These are phyloP conservation scores for Pythium pyrilobum DNA, from an alignment of 352 stramenopile species.

Conservation along the genomic window DNA sequence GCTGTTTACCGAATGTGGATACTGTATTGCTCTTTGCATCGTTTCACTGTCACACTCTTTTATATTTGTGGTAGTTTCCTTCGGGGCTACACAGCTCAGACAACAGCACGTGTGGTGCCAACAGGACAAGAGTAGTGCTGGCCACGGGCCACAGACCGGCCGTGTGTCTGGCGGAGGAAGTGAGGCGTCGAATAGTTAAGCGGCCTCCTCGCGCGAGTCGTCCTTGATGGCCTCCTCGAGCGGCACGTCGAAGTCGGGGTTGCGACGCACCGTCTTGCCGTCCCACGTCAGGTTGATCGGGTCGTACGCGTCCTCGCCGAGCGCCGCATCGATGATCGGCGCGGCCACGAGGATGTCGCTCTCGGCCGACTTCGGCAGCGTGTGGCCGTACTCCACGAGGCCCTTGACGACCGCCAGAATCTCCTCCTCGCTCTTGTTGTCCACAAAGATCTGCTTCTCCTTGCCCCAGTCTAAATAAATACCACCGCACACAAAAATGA, in stretches of 20 bases:
- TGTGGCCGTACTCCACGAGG: conserved; percentile 67
- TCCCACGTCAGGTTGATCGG: conserved; percentile 85
- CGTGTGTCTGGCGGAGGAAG: neutral
- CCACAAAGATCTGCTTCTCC: conserved; percentile 78
- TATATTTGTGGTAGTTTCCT: too few species aligned
- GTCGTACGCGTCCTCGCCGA: conserved; percentile 69
- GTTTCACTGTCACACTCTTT: too few species aligned
- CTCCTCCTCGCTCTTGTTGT: conserved; percentile 83
- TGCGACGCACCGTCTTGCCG: conserved; percentile 68
- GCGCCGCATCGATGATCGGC: conserved; percentile 65
- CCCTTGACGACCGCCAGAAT: conserved; percentile 67
- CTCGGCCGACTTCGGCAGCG: conserved; percentile 80
- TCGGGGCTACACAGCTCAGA: too few species aligned
- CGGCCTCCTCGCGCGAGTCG: conserved; percentile 25
- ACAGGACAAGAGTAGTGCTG: too few species aligned
- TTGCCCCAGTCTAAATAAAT: conserved; percentile 60
- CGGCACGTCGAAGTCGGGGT: conserved; percentile 79
- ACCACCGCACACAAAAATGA: neutral
- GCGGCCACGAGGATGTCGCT: conserved; percentile 70
- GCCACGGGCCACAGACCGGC: too few species aligned
- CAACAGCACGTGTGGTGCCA: too few species aligned
- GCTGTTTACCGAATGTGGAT: too few species aligned
- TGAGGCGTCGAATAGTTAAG: conserved; percentile 9
- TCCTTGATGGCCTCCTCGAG: conserved; percentile 63
- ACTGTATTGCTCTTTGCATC: too few species aligned